These are phyloP conservation scores for Passiflora organensis DNA, from an alignment of 345 rosid genomes.

Conservation along the genomic window DNA sequence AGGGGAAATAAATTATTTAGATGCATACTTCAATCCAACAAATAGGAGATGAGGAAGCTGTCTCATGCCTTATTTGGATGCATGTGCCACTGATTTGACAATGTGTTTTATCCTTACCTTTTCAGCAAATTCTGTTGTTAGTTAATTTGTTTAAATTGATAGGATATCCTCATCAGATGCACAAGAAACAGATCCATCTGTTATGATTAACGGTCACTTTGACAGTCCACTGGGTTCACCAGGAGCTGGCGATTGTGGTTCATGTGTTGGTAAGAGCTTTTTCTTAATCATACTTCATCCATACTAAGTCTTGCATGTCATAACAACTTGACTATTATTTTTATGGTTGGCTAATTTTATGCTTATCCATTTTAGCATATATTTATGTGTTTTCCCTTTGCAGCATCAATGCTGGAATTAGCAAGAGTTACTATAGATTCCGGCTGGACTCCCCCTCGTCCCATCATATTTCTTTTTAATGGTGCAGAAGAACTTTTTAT, in stretches of 20 bases:
- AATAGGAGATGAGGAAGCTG: too few relatives aligned
- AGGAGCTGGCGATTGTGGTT: slow-evolving; percentile 96
- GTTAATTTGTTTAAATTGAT: slow-evolving; percentile 22
- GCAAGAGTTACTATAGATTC: slow-evolving; percentile 80
- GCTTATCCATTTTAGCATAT: slow-evolving; percentile 7
- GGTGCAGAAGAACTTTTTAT: slow-evolving; percentile 95
- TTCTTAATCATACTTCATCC: not conserved
- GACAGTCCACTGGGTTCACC: slow-evolving; percentile 90
- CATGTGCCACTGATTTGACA: not conserved
- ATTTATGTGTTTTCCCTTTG: slow-evolving; percentile 20
- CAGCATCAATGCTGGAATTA: slow-evolving; percentile 88
- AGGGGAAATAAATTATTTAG: too few relatives aligned
- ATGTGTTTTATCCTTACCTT: not conserved
- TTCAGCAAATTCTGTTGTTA: not conserved
- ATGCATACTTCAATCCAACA: too few relatives aligned
- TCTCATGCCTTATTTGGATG: not conserved
- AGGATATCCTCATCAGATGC: slow-evolving; percentile 75
- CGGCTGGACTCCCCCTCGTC: slow-evolving; percentile 78
- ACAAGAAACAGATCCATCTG: slow-evolving; percentile 62
- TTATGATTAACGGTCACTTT: slow-evolving; percentile 90
- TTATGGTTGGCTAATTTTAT: slow-evolving; percentile 1
- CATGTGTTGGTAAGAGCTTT: slow-evolving; percentile 78
- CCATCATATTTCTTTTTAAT: slow-evolving; percentile 84
- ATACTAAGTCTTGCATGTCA: not conserved
- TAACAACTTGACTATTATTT: slow-evolving; percentile 3